Evolutionary conservation across 371 early-diverging fungal species (phyloP).

Genomic region (Amoeboradix gromovi): DNA sequence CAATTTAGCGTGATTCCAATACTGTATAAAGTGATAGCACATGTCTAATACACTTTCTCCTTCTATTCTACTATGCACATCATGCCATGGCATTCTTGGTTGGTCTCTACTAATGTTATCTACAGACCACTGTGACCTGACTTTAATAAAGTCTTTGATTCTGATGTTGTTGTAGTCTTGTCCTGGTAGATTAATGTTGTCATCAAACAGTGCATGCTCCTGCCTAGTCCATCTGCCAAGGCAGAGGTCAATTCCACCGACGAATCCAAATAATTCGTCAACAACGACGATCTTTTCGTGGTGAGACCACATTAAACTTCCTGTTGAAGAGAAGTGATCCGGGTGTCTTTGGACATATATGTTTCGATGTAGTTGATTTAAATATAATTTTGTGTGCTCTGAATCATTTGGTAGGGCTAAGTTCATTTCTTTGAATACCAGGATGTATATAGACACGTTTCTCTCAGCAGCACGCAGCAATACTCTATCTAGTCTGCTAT

Average conservation of each 20-base stretch:
- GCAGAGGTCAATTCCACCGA: slow-evolving; percentile 73
- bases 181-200: slow-evolving; percentile 21
- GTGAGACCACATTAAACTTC: slow-evolving; percentile 25
- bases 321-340: slow-evolving; percentile 28
- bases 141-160: slow-evolving; percentile 50
- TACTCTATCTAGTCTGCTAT: slow-evolving; percentile 47
- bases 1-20: slow-evolving; percentile 61
- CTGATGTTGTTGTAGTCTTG: slow-evolving; percentile 79
- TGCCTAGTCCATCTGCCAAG: slow-evolving; percentile 65
- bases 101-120: slow-evolving; percentile 5
- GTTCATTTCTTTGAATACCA: slow-evolving; percentile 64
- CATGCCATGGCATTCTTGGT: slow-evolving; percentile 87
- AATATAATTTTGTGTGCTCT: slow-evolving; percentile 41
- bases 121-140: slow-evolving; percentile 12
- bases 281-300: slow-evolving; percentile 67
- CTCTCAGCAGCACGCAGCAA: slow-evolving; percentile 49
- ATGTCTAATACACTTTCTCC: slow-evolving; percentile 52
- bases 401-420: slow-evolving; percentile 47
- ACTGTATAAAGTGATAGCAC: slow-evolving; percentile 56
- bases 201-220: slow-evolving; percentile 33
- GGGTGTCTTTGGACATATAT: slow-evolving; percentile 26
- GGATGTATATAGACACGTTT: slow-evolving; percentile 60
- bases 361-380: slow-evolving; percentile 42
- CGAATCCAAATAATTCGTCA: slow-evolving; percentile 48
- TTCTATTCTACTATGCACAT: slow-evolving; percentile 26